Percentiles rank a stretch among this genome's conserved stretches.
phyloP scores from a whole-genome alignment of 345 rosid genomes.

The Rhodamnia argentea region DNA sequence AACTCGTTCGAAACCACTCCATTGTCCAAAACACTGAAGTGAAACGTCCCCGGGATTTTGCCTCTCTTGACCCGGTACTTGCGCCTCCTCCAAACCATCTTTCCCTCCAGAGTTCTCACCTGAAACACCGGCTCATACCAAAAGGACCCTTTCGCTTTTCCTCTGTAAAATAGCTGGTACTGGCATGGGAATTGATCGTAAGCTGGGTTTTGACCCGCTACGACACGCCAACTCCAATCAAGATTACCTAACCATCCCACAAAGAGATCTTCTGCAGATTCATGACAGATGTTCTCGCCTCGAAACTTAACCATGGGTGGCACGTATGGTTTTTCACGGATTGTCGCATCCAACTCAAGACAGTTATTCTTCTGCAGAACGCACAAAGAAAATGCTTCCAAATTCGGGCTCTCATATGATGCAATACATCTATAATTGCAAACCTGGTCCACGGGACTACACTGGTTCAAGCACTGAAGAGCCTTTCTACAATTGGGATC shows the following conservation, averaged over 20 bases:
- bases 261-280: slow-evolving; percentile 75
- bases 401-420: slow-evolving; percentile 76
- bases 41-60: slow-evolving; percentile 56
- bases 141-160: slow-evolving; percentile 82
- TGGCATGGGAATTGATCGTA: slow-evolving; percentile 97
- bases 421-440: slow-evolving; percentile 90
- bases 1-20: slow-evolving; percentile 89
- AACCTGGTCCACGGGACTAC: slow-evolving; percentile 92
- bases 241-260: slow-evolving; percentile 80
- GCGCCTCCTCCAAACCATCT: slow-evolving; percentile 79
- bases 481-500: slow-evolving; percentile 91
- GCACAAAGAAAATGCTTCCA: slow-evolving; percentile 85
- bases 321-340: slow-evolving; percentile 60
- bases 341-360: slow-evolving; percentile 63
- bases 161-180: slow-evolving; percentile 82
- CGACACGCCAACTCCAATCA: slow-evolving; percentile 94
- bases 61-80: slow-evolving; percentile 77
- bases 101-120: slow-evolving; percentile 66
- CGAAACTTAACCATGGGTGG: slow-evolving; percentile 60
- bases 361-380: slow-evolving; percentile 85
- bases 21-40: slow-evolving; percentile 79
- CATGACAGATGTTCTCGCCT: slow-evolving; percentile 49
- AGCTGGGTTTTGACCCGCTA: slow-evolving; percentile 93
- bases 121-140: slow-evolving; percentile 96
- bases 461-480: slow-evolving; percentile 77